Percentiles rank a stretch among this genome's conserved stretches.
Conservation (phyloP, 148 eudicot species). For the Cornus suecica region DNA sequence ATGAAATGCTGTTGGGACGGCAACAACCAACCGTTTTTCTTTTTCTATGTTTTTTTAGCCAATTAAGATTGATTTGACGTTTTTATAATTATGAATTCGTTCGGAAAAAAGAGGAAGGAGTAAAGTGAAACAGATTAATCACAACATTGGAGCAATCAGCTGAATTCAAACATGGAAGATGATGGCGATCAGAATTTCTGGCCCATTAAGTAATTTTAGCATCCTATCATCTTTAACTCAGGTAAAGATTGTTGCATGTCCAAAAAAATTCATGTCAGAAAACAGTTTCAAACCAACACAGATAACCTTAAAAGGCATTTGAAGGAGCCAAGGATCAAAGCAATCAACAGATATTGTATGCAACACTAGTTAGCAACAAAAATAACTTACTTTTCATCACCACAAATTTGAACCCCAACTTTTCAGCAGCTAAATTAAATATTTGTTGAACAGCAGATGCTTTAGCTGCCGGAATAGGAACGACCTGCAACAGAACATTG, state of each 20-base stretch:
- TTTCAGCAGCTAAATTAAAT: conserved; percentile 88
- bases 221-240: background rate
- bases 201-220: background rate
- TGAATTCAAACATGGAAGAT: background rate
- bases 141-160: background rate
- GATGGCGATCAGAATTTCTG: background rate
- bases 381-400: conserved; percentile 50
- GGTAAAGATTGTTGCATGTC: background rate
- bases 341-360: background rate
- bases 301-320: background rate
- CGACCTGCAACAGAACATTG: conserved; percentile 48
- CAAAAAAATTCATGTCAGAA: no score
- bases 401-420: conserved; percentile 64
- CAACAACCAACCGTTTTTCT: background rate
- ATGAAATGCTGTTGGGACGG: background rate
- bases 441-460: conserved; percentile 60
- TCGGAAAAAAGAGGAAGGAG: background rate
- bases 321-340: background rate
- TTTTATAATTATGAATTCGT: no score
- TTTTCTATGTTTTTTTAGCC: background rate
- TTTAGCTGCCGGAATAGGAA: conserved; percentile 74
- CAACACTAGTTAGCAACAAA: conserved; percentile 5
- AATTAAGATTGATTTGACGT: background rate
- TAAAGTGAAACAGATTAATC: background rate
- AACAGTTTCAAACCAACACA: background rate